Evolutionary conservation across 2,329 filamentous ascomycete species (phyloP).

Genomic region (Colletotrichum sp.): DNA sequence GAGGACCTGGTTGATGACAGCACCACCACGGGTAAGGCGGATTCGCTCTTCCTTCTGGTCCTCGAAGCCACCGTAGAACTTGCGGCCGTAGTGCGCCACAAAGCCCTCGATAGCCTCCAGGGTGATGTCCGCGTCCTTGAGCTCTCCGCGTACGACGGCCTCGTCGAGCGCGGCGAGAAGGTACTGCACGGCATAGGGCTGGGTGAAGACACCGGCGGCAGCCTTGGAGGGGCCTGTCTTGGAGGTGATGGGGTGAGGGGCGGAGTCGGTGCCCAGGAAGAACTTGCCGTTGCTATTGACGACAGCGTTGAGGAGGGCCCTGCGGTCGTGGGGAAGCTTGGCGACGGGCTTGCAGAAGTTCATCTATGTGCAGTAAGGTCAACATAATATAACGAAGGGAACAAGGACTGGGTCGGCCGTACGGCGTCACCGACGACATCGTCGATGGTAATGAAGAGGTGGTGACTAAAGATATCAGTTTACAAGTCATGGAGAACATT

Average conservation of each 20-base stretch:
- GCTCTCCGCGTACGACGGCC: slow-evolving; percentile 53
- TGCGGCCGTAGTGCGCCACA: slow-evolving; percentile 54
- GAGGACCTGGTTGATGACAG: slow-evolving; percentile 58
- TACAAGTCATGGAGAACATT: not conserved
- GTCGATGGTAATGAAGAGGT: slow-evolving; percentile 80
- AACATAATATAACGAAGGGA: not conserved
- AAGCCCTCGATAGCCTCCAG: slow-evolving; percentile 59
- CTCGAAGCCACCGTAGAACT: slow-evolving; percentile 57
- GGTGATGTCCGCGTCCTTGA: slow-evolving; percentile 56
- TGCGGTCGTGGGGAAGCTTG: slow-evolving; percentile 70
- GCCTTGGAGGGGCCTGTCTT: slow-evolving; percentile 58
- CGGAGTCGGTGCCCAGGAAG: slow-evolving; percentile 75
- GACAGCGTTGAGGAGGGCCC: slow-evolving; percentile 71
- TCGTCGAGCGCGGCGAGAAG: slow-evolving; percentile 63
- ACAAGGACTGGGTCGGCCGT: slow-evolving; percentile 7
- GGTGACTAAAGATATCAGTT: slow-evolving; percentile 63
- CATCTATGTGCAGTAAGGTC: slow-evolving; percentile 23
- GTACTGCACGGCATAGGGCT: slow-evolving; percentile 70
- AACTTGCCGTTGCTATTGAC: slow-evolving; percentile 67
- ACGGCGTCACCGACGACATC: slow-evolving; percentile 63
- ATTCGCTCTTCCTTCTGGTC: slow-evolving; percentile 55
- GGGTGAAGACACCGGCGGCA: slow-evolving; percentile 80
- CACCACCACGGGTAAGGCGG: slow-evolving; percentile 58
- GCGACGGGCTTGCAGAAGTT: slow-evolving; percentile 80
- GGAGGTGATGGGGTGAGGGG: slow-evolving; percentile 65